Evolutionary conservation across 1,284 basidiomycete species (phyloP).

Genomic region (Pseudozyma sp.): DNA sequence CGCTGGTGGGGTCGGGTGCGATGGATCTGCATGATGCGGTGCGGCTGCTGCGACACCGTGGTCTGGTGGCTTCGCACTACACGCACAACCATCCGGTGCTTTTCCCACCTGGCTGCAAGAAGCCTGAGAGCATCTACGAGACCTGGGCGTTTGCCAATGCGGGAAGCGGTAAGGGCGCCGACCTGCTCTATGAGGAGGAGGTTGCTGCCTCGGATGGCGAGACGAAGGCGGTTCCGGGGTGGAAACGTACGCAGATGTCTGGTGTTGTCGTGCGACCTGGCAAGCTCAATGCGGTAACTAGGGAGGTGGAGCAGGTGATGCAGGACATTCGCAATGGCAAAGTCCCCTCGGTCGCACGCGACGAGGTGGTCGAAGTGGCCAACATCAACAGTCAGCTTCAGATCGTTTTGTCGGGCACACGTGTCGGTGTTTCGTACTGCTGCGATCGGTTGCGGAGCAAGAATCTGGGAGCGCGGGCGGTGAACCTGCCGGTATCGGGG

Average conservation of each 20-base stretch:
- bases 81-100: constrained; percentile 55
- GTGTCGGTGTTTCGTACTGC: constrained; percentile 63
- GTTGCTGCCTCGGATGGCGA: constrained; percentile 8
- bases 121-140: constrained; percentile 64
- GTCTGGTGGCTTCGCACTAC: constrained; percentile 55
- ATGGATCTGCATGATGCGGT: constrained; percentile 60
- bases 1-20: constrained; percentile 57
- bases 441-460: constrained; percentile 60
- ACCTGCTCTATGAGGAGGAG: constrained; percentile 39
- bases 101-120: constrained; percentile 62
- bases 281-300: constrained; percentile 52
- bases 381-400: constrained; percentile 66
- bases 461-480: constrained; percentile 63
- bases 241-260: constrained; percentile 65
- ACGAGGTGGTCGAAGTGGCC: constrained; percentile 66
- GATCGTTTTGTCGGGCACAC: constrained; percentile 63
- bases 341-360: constrained; percentile 52
- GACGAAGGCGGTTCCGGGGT: constrained; percentile 24
- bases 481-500: constrained; percentile 65
- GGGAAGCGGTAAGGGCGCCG: constrained; percentile 60
- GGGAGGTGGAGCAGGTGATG: constrained; percentile 49
- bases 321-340: constrained; percentile 56
- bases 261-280: constrained; percentile 64
- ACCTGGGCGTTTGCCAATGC: constrained; percentile 68
- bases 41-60: constrained; percentile 61